Conservation (phyloP, 1,284 basidiomycete genomes). For the Inonotus obliquus region DNA sequence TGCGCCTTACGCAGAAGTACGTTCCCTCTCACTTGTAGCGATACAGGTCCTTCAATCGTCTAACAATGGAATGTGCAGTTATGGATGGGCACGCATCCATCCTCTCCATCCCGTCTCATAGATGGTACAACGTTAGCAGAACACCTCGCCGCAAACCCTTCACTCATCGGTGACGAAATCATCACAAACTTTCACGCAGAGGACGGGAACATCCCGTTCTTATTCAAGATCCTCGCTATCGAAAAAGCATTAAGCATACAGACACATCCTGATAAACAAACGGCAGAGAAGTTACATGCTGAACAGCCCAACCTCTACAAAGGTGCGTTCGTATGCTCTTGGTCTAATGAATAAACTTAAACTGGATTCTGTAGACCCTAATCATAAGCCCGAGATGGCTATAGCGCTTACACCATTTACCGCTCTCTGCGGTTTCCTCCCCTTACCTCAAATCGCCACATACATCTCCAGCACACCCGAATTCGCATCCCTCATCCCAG, state of each 20-base stretch:
- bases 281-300: constrained; percentile 74
- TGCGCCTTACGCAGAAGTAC: constrained; percentile 58
- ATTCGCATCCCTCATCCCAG: constrained; percentile 69
- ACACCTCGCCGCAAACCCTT: constrained; percentile 60
- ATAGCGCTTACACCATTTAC: constrained; percentile 89
- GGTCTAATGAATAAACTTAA: neutral
- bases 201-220: constrained; percentile 80
- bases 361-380: constrained; percentile 55
- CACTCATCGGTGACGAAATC: constrained; percentile 67
- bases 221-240: constrained; percentile 94
- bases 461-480: constrained; percentile 76
- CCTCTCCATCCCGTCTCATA: constrained; percentile 70
- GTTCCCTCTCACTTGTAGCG: constrained; percentile 19
- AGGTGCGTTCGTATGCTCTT: constrained; percentile 43
- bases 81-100: constrained; percentile 99
- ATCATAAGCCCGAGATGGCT: constrained; percentile 99
- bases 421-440: constrained; percentile 90
- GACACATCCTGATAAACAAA: constrained; percentile 92
- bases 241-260: constrained; percentile 95
- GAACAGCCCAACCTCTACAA: constrained; percentile 86
- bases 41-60: neutral
- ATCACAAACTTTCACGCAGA: constrained; percentile 54
- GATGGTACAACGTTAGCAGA: constrained; percentile 48
- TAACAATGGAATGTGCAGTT: constrained; percentile 45
- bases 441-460: constrained; percentile 64